Evolutionary conservation across 2,329 filamentous ascomycete species (phyloP), one percentile per base, ranked within the genome.

Genomic region (Sarocladium brachiariae): DNA sequence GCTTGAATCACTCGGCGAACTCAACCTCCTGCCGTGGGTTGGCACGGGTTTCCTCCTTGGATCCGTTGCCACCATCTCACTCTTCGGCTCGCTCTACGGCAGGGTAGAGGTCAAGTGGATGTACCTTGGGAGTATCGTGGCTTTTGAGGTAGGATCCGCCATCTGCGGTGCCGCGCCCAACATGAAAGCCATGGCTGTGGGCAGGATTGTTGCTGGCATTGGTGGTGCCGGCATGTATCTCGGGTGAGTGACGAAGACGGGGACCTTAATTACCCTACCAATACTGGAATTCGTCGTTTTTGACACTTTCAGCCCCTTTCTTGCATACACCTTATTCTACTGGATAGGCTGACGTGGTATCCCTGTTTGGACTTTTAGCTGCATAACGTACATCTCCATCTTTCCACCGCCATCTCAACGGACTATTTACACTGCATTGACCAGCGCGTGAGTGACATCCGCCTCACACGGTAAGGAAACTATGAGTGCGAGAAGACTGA

Each of bases 71-170:
- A 65, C 68, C 1, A 67, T 70, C 2, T 58, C 73, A 2, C 58
- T 66, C 1, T 59, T 59, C 23, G 65, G 66, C 1, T 67, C 67
- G n/a, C 48, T 65, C 0, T 76, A 70, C 49, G 63, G 59, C 1
- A 60, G 64, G 2, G 76, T 76, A 58, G 64, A 75, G 43, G 62
- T 65, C 3, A 78, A 77, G 56, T 71, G 63, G 63, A 51, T 72
- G 1, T 68, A 60, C 30, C 37, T 59, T 47, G 34, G 47, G n/a
- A 47, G 48, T 21, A 47, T 63, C 27, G 18, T 61, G 21, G n/a
- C 59, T 4, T 65, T 65, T 52, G 55, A 58, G 50, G 53, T 55
- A 13, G 63, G 63, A 16, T 61, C 55, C 23, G 64, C 65, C 2
- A 53, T 71, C 3, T 74, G 71, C 51, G 72, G 71, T 25, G 71